These are phyloP conservation scores for Brassica carinata DNA, from an alignment of 345 rosid species.

Conservation along the genomic window DNA sequence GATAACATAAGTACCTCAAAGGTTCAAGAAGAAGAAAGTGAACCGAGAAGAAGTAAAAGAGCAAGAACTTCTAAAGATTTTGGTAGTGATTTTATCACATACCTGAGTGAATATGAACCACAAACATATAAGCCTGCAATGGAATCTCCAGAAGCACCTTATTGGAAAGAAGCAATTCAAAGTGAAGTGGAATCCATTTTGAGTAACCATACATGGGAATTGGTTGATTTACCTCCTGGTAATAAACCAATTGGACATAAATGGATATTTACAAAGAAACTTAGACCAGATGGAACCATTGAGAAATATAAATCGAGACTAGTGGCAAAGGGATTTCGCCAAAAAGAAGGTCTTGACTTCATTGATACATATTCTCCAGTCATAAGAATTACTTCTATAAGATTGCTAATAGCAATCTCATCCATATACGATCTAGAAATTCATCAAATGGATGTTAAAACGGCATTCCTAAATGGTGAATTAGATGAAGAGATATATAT, in stretches of 20 bases:
- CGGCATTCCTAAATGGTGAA: too few species aligned
- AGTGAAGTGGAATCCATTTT: too few species aligned
- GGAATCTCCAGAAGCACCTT: too few species aligned
- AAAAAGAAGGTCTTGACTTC: background rate
- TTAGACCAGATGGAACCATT: background rate
- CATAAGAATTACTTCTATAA: background rate
- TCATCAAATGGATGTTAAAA: background rate
- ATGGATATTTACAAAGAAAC: background rate
- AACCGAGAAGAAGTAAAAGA: too few species aligned
- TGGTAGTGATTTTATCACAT: background rate
- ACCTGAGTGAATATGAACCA: background rate
- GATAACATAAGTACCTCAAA: background rate
- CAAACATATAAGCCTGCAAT: background rate
- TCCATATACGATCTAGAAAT: background rate
- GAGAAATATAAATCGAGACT: background rate
- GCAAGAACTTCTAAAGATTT: background rate
- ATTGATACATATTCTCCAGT: background rate
- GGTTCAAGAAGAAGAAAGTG: background rate
- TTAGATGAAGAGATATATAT: too few species aligned
- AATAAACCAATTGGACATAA: background rate
- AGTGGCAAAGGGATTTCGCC: background rate
- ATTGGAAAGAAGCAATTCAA: too few species aligned
- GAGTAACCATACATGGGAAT: background rate
- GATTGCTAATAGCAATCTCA: background rate
- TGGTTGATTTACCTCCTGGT: background rate